Base-by-base conservation (phyloP, 192 early-diverging fungal genomes). In the Powellomyces hirtus region DNA sequence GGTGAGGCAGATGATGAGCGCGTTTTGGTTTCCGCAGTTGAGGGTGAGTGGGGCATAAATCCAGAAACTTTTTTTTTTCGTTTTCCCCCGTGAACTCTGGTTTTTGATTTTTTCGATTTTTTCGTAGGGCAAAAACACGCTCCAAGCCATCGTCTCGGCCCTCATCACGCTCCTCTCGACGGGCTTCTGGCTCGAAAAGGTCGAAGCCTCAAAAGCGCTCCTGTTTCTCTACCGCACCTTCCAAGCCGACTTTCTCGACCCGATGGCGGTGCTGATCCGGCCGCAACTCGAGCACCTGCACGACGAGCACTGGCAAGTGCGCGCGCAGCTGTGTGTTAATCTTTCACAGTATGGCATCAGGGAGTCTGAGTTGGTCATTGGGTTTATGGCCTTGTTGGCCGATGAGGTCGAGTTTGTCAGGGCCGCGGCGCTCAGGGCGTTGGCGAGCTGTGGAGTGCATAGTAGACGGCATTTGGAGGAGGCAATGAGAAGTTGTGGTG, bases 11-110 rank as follows among this genome's bases (percentile, higher is more conserved):
- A 38, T 81, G n/a, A 75, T 78, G 45, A 52, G 66, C 7, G 56
- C 44, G 52, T 73, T 75, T 52, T 81, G 79, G 79, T 81, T 81
- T 64, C 79, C 79, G 18, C 75, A 73, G 42, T 50, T 80, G 13
- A 49, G 62, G 67, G 78, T 80, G 38, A 13, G 40, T 42, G n/a
- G 2, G n/a, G n/a, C n/a, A n/a, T n/a, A n/a, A n/a, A n/a, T n/a
- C n/a, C n/a, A n/a, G n/a, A n/a, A n/a, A n/a, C n/a, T n/a, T n/a
- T n/a, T n/a, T n/a, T n/a, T n/a, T n/a, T n/a, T n/a, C n/a, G n/a
- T n/a, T n/a, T n/a, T n/a, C n/a, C n/a, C n/a, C n/a, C n/a, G n/a
- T n/a, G n/a, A n/a, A n/a, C n/a, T n/a, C n/a, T n/a, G n/a, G n/a
- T n/a, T n/a, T n/a, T n/a, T n/a, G n/a, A n/a, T n/a, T n/a, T n/a